Evolutionary conservation across 495 filamentous ascomycete genomes (phyloP).

Genomic region (Jackrogersella multiformis): DNA sequence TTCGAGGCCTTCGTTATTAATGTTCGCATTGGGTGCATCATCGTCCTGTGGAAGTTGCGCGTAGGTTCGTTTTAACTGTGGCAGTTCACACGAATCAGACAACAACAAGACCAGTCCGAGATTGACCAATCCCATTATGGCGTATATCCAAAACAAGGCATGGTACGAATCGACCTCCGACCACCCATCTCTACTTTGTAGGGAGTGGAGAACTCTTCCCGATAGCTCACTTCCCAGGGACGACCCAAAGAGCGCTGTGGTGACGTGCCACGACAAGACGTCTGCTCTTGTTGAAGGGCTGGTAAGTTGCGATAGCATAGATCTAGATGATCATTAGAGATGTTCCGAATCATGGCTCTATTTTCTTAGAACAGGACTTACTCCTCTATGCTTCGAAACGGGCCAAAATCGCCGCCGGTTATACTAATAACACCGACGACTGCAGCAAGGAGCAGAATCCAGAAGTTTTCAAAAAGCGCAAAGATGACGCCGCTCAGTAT

Average conservation of each 20-base stretch:
- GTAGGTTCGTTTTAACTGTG: conserved; percentile 41
- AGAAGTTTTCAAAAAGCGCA: conserved; percentile 73
- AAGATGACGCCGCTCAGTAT: conserved; percentile 73
- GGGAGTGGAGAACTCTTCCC: conserved; percentile 69
- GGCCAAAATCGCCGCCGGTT: conserved; percentile 81
- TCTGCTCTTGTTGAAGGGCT: conserved; percentile 68
- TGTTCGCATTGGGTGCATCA: conserved; percentile 6
- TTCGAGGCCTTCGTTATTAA: conserved; percentile 4
- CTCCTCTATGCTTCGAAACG: conserved; percentile 88
- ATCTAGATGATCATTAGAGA: conserved; percentile 45
- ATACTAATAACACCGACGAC: conserved; percentile 86
- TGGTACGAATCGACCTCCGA: conserved; percentile 69
- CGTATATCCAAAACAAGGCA: conserved; percentile 74
- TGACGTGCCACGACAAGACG: conserved; percentile 83
- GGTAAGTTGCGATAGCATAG: conserved; percentile 77
- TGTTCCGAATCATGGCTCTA: neutral
- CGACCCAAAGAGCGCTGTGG: conserved; percentile 66
- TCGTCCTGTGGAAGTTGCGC: conserved; percentile 59
- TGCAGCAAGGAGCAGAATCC: conserved; percentile 75
- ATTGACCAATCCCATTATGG: conserved; percentile 73
- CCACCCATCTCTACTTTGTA: conserved; percentile 62
- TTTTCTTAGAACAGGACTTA: conserved; percentile 23
- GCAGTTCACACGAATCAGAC: conserved; percentile 68
- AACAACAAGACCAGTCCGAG: conserved; percentile 66
- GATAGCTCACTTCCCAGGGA: conserved; percentile 71